Evolutionary conservation across 164 flowering plant species (phyloP).

Genomic region (Magnolia changhungtana): DNA sequence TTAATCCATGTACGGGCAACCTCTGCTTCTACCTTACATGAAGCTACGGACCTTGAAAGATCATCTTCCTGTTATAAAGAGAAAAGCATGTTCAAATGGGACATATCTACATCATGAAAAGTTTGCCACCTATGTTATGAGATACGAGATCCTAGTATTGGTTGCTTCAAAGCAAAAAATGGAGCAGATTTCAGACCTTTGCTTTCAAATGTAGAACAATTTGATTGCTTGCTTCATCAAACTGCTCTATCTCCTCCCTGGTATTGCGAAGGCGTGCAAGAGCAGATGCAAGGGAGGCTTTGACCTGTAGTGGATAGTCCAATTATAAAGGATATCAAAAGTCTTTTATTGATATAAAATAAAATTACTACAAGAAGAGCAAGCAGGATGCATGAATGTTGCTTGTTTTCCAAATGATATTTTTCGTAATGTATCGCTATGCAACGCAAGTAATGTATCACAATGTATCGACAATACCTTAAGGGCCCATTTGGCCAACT

Average conservation of each 20-base stretch:
- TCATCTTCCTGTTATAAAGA: slow-evolving; percentile 70
- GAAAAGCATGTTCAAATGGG: slow-evolving; percentile 1
- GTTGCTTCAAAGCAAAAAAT: background rate
- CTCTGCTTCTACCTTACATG: slow-evolving; percentile 68
- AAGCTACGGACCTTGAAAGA: slow-evolving; percentile 63
- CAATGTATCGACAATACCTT: no score
- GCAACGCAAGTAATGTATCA: no score
- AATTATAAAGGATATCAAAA: slow-evolving; percentile 2
- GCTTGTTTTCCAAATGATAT: background rate
- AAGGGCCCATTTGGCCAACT: no score
- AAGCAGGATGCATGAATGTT: background rate
- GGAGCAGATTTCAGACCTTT: slow-evolving; percentile 46
- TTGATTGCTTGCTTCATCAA: slow-evolving; percentile 81
- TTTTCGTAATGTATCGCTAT: no score
- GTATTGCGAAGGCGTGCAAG: slow-evolving; percentile 66
- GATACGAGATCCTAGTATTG: background rate
- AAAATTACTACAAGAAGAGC: background rate
- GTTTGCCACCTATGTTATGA: background rate
- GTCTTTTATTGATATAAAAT: background rate
- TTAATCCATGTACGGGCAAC: slow-evolving; percentile 87
- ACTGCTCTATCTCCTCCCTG: slow-evolving; percentile 81
- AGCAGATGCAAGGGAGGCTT: slow-evolving; percentile 48
- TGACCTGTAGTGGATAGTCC: slow-evolving; percentile 47
- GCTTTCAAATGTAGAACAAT: slow-evolving; percentile 61
- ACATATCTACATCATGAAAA: slow-evolving; percentile 3